Base-by-base conservation (phyloP, 148 eudicot genomes). In the Heliamphora exappendiculata region DNA sequence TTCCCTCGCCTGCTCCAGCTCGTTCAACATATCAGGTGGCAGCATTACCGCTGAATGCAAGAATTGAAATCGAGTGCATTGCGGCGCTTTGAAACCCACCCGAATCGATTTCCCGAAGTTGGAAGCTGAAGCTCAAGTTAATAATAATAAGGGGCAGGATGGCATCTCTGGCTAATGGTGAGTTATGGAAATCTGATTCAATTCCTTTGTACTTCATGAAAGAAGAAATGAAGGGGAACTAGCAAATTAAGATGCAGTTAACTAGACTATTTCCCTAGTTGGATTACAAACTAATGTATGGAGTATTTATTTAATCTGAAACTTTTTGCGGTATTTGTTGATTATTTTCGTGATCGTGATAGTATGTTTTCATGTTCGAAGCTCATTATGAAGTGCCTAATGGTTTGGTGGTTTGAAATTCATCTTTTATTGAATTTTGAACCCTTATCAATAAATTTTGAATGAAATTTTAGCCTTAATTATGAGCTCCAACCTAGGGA, bases 1-100 rank as follows among this genome's bases (percentile, higher is more conserved):
- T 95, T 62, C 88, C 97, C 11, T 84, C 92, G 22, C 89, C 90
- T 62, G 94, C 96, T 10, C 98, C 98, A 37, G 94, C 97, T 79
- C 94, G 98, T 75, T 88, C 97, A 44, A 95, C 97, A 36, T 95
- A 89, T 79, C 96, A 95, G 85, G 98, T 91, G 8, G 98, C 96
- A 76, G 97, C 90, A 36, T 80, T 95, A 82, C 97, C 97, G 4
- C 28, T 95, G 86, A 88, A 88, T 82, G 98, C 97, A 74, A 90
- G 74, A 80, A 84, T 95, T 73, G 96, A 92, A 81, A 95, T 94
- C 22, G 97, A 95, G 74, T 92, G 98, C 90, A 92, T 95, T 55
- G 97, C 98, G 70, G 81, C 89, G 3, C 89, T 91, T 42, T 90
- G 73, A 78, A 33, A 37, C 17, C 57, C 53, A 0, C 0, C n/a